Percentiles rank a stretch among this genome's conserved stretches.
Evolutionary conservation across 108 stramenopile species (phyloP).

Genomic region (Nitzschia sp.): DNA sequence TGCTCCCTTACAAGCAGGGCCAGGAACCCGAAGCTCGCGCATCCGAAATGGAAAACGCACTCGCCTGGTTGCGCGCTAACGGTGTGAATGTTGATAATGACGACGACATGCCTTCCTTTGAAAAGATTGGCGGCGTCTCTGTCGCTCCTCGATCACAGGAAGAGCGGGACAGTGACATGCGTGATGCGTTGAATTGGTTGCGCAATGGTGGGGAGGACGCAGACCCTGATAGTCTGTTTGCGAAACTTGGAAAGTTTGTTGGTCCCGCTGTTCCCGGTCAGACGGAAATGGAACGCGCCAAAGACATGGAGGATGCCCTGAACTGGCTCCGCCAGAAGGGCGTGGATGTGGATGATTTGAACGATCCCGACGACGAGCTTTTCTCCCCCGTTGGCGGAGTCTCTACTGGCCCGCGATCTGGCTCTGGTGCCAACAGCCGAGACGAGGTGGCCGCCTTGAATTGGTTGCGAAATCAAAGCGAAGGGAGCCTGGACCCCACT

Average conservation of each 20-base stretch:
- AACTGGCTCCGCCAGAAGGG: slow-evolving; percentile 32
- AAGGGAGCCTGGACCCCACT: slow-evolving; percentile 15
- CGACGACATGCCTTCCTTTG: slow-evolving; percentile 17
- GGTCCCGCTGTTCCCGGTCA: slow-evolving; percentile 12
- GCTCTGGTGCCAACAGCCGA: not conserved
- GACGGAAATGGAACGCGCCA: slow-evolving; percentile 23
- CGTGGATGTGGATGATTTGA: slow-evolving; percentile 19
- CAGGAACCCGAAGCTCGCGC: slow-evolving; percentile 27
- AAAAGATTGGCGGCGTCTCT: not conserved
- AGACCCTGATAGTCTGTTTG: slow-evolving; percentile 23
- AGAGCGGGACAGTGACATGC: slow-evolving; percentile 30
- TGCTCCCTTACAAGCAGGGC: slow-evolving; percentile 17
- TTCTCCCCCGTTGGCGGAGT: not conserved
- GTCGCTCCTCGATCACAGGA: slow-evolving; percentile 14
- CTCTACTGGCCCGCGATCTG: not conserved
- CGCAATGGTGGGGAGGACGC: not conserved
- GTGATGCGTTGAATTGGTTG: slow-evolving; percentile 36
- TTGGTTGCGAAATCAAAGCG: slow-evolving; percentile 26
- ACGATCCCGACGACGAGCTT: slow-evolving; percentile 7
- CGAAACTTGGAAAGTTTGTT: slow-evolving; percentile 28
- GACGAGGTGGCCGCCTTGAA: slow-evolving; percentile 10
- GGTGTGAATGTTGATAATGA: slow-evolving; percentile 18
- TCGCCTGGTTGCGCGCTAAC: slow-evolving; percentile 34
- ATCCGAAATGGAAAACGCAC: slow-evolving; percentile 34
- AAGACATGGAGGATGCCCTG: slow-evolving; percentile 41